These are phyloP conservation scores for Pestalotiopsis sp. DNA, from an alignment of 2,329 filamentous ascomycete genomes.

Conservation along the genomic window DNA sequence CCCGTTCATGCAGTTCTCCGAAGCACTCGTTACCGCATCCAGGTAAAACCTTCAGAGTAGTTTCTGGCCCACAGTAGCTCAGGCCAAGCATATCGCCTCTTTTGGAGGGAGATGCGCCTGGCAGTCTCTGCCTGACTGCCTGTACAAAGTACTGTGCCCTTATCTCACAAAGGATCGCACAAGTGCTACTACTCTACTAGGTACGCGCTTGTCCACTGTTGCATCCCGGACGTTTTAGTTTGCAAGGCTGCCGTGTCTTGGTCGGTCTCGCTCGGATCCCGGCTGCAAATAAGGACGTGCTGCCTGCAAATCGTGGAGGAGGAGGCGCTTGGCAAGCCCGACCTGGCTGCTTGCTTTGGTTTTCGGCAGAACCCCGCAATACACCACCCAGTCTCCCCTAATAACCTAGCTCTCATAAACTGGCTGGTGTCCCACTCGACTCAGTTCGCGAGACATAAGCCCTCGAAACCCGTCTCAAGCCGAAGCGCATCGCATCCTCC, in stretches of 20 bases:
- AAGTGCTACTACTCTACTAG: not conserved
- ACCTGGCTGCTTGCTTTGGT: not conserved
- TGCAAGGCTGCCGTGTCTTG: not conserved
- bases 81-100: not conserved
- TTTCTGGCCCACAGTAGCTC: not conserved
- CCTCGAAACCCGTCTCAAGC: slow-evolving; percentile 37
- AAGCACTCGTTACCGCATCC: not conserved
- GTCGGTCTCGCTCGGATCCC: not conserved
- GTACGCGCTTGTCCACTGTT: not conserved
- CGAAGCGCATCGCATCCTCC: slow-evolving; percentile 22
- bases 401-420: slow-evolving; percentile 14
- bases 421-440: slow-evolving; percentile 17
- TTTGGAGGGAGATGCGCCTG: not conserved
- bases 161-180: not conserved
- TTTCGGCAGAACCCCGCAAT: slow-evolving; percentile 7
- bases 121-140: not conserved
- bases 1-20: not conserved
- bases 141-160: not conserved
- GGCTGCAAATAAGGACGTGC: not conserved
- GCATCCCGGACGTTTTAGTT: not conserved
- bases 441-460: slow-evolving; percentile 25
- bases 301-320: not conserved
- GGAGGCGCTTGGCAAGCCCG: not conserved
- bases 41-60: not conserved
- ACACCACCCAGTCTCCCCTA: slow-evolving; percentile 1